Evolutionary conservation across 345 rosid genomes (phyloP).

Genomic region (Tarenaya hassleriana): DNA sequence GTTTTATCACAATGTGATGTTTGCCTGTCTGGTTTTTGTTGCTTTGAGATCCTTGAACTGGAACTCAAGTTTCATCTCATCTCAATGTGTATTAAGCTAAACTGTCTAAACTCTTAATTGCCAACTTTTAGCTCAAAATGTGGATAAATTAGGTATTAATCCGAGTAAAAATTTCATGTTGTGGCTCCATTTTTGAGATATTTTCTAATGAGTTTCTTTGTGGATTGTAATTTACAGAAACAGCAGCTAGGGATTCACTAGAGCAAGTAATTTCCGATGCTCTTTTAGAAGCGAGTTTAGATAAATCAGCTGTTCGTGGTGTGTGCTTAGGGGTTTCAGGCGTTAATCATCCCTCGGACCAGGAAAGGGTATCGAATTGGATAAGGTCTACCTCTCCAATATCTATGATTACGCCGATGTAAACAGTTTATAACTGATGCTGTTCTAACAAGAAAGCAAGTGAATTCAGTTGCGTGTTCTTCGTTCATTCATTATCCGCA

Average conservation of each 20-base stretch:
- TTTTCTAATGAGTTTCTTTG: constrained; percentile 12
- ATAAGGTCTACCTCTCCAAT: too few species aligned
- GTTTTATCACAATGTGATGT: constrained; percentile 17
- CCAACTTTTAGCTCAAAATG: too few species aligned
- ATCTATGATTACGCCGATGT: too few species aligned
- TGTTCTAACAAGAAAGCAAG: too few species aligned
- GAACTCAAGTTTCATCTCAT: background rate
- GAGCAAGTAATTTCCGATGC: constrained; percentile 84
- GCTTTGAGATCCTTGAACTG: background rate
- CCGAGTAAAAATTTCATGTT: too few species aligned
- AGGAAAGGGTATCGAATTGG: constrained; percentile 67
- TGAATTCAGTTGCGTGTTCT: too few species aligned
- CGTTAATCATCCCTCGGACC: constrained; percentile 87
- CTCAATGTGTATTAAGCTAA: constrained; percentile 7
- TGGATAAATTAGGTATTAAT: constrained; percentile 1
- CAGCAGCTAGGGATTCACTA: constrained; percentile 71
- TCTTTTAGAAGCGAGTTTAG: constrained; percentile 57
- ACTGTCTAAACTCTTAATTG: too few species aligned
- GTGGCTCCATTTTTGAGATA: constrained; percentile 14
- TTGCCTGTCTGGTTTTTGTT: background rate
- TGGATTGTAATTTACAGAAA: constrained; percentile 43
- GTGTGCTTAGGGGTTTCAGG: constrained; percentile 95
- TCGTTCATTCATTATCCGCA: too few species aligned
- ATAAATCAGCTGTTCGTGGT: constrained; percentile 60
- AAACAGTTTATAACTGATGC: too few species aligned